Conservation (phyloP, 441 rosid genomes). For the Oxalis stricta region DNA sequence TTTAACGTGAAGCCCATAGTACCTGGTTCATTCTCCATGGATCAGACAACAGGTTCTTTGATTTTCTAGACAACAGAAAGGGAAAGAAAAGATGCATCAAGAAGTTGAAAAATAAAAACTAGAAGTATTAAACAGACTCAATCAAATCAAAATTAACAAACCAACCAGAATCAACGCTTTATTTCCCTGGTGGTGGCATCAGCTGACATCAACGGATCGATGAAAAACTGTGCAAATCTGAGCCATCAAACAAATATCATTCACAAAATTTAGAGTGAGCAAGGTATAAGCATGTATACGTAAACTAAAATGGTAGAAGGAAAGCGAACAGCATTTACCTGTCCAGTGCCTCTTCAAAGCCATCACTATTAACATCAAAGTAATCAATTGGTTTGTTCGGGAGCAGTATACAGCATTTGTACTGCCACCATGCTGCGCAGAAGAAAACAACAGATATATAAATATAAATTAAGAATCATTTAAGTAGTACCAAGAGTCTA, state of each 20-base stretch:
- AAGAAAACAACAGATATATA: constrained; percentile 3
- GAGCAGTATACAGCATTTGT: constrained; percentile 73
- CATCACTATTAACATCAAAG: constrained; percentile 60
- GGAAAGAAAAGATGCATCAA: constrained; percentile 5
- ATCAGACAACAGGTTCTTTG: constrained; percentile 80
- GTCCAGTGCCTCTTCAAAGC: constrained; percentile 83
- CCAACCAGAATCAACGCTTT: constrained; percentile 84
- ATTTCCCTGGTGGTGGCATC: constrained; percentile 87
- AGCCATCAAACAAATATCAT: constrained; percentile 10
- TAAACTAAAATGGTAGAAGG: constrained; percentile 4
- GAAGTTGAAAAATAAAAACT: background rate
- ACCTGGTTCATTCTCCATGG: constrained; percentile 84
- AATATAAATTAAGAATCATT: background rate
- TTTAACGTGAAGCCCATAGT: constrained; percentile 7
- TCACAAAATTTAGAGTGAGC: background rate
- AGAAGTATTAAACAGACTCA: background rate
- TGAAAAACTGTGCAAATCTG: constrained; percentile 87
- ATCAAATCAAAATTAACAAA: constrained; percentile 1
- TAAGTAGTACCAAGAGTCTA: background rate
- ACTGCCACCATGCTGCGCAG: constrained; percentile 74
- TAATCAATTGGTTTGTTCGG: constrained; percentile 55
- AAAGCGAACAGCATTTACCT: constrained; percentile 26
- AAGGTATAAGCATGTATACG: background rate
- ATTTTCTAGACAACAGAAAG: constrained; percentile 43
- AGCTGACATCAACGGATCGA: constrained; percentile 83